These are phyloP conservation scores for Phialocephala sp. DNA, from an alignment of 2,329 filamentous ascomycete species.

Conservation along the genomic window DNA sequence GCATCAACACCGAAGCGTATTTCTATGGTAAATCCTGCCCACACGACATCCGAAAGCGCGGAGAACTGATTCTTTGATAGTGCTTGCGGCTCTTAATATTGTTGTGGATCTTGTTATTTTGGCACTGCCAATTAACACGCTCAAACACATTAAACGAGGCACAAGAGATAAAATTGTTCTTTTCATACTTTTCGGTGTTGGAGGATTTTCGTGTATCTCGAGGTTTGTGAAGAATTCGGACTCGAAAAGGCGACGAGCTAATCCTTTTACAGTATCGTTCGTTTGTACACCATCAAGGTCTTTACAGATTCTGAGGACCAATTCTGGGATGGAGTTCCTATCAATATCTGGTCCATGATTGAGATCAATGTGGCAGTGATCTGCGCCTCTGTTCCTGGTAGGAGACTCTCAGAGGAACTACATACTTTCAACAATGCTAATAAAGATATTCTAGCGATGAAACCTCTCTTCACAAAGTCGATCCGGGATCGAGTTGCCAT, in stretches of 20 bases:
- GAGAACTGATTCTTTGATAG: constrained; percentile 14
- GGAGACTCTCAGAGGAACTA: neutral
- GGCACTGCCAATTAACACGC: constrained; percentile 26
- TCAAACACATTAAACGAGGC: constrained; percentile 22
- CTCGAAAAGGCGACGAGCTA: neutral
- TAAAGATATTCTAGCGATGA: constrained; percentile 18
- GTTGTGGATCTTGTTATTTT: constrained; percentile 30
- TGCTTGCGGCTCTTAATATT: constrained; percentile 27
- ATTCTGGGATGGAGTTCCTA: constrained; percentile 34
- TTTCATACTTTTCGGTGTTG: constrained; percentile 28
- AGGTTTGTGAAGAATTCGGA: constrained; percentile 8
- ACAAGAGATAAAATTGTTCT: constrained; percentile 28
- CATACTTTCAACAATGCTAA: neutral
- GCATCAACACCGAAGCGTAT: constrained; percentile 44
- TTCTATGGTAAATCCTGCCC: constrained; percentile 41
- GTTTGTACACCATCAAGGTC: constrained; percentile 41
- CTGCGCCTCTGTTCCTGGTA: constrained; percentile 40
- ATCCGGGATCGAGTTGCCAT: constrained; percentile 17
- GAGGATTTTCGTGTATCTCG: constrained; percentile 37
- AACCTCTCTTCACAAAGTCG: constrained; percentile 26
- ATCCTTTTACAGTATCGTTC: constrained; percentile 34
- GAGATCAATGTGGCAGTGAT: constrained; percentile 43
- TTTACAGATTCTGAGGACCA: constrained; percentile 38
- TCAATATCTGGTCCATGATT: constrained; percentile 42
- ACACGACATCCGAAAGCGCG: neutral